Conservation (phyloP, 73 alveolate species). For the Stentor roeselii region DNA sequence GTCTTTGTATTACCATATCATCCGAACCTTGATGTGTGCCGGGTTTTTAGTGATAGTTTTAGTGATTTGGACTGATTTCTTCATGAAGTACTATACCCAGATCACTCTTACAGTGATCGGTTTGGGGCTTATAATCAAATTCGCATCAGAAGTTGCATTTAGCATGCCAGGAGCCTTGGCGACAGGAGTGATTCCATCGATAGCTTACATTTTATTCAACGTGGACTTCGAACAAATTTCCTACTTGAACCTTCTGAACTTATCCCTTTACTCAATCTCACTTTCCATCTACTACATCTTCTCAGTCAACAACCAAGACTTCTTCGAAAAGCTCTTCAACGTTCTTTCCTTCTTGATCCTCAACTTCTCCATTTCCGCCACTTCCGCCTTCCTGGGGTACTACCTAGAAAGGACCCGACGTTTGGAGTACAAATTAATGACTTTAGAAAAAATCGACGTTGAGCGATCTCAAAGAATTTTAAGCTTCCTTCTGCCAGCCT, state of each 20-base stretch:
- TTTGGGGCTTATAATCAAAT: background rate
- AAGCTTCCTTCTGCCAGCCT: slow-evolving; percentile 54
- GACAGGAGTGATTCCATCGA: background rate
- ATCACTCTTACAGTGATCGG: background rate
- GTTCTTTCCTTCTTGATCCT: background rate
- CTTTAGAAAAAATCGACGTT: background rate
- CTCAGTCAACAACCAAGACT: background rate
- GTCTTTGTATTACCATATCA: background rate
- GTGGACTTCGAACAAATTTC: background rate
- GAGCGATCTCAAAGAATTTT: background rate
- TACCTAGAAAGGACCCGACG: background rate
- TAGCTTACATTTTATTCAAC: background rate
- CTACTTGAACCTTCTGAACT: background rate
- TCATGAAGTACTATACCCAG: background rate
- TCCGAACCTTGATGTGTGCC: background rate
- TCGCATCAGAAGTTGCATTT: background rate
- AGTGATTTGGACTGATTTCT: background rate
- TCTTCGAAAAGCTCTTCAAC: slow-evolving; percentile 11
- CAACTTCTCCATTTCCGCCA: background rate
- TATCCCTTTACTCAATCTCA: no score
- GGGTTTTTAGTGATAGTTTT: background rate
- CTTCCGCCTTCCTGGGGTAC: background rate
- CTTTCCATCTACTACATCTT: background rate
- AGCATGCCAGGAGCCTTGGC: slow-evolving; percentile 8
- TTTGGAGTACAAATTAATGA: background rate